Conservation (phyloP, 495 filamentous ascomycete species). For the Parathielavia appendiculata region DNA sequence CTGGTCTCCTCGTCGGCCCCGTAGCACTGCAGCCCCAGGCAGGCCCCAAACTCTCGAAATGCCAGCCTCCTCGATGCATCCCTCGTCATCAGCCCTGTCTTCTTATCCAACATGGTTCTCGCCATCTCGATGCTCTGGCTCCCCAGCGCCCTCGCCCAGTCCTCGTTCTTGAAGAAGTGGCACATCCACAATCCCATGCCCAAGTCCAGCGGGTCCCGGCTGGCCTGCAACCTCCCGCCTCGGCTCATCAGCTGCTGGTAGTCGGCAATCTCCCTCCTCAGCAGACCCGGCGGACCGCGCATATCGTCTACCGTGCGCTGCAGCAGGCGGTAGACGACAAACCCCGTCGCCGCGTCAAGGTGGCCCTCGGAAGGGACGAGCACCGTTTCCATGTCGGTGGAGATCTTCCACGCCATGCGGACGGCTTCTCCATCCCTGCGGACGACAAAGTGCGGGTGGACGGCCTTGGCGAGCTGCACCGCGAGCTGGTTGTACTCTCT, state of each 20-base stretch:
- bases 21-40: slow-evolving; percentile 53
- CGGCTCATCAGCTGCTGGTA: slow-evolving; percentile 53
- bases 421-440: slow-evolving; percentile 30
- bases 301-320: slow-evolving; percentile 39
- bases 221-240: slow-evolving; percentile 42
- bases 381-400: slow-evolving; percentile 44
- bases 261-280: slow-evolving; percentile 52
- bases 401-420: slow-evolving; percentile 62
- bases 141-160: slow-evolving; percentile 48
- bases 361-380: slow-evolving; percentile 55
- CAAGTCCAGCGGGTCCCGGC: slow-evolving; percentile 54
- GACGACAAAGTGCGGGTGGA: slow-evolving; percentile 55
- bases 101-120: slow-evolving; percentile 31
- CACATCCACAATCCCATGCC: slow-evolving; percentile 63
- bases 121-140: slow-evolving; percentile 44
- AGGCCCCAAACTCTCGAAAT: slow-evolving; percentile 61
- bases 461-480: slow-evolving; percentile 52
- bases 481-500: slow-evolving; percentile 50
- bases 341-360: slow-evolving; percentile 59
- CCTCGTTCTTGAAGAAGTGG: slow-evolving; percentile 50
- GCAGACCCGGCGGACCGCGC: slow-evolving; percentile 27
- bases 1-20: slow-evolving; percentile 41
- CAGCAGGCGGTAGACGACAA: slow-evolving; percentile 52
- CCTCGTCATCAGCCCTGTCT: slow-evolving; percentile 33
- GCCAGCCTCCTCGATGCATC: slow-evolving; percentile 46